Evolutionary conservation across 805 yeast species (phyloP).

Genomic region (Myxozyma vanderwaltii): DNA sequence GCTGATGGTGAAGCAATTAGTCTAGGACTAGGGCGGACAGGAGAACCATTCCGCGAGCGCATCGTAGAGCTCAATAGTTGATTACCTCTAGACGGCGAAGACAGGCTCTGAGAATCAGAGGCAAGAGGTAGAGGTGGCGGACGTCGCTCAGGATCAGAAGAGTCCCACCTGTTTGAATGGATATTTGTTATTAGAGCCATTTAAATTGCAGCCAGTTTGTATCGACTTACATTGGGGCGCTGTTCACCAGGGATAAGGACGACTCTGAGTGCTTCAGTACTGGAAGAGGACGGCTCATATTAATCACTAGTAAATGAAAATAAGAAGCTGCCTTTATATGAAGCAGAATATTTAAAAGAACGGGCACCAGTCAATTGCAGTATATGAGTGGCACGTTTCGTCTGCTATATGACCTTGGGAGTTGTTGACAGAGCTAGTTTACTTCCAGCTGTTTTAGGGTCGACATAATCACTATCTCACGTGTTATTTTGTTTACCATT

Average conservation of each 20-base stretch:
- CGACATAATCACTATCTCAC: too few relatives aligned
- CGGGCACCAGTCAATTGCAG: too few relatives aligned
- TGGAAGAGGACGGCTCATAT: slow-evolving; percentile 1
- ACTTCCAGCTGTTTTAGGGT: too few relatives aligned
- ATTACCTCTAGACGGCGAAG: slow-evolving; percentile 1
- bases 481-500: not conserved
- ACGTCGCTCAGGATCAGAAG: slow-evolving; percentile 46
- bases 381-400: too few relatives aligned
- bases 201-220: not conserved
- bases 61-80: slow-evolving; percentile 6
- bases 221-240: slow-evolving; percentile 22
- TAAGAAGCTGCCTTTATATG: not conserved
- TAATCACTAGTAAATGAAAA: too few relatives aligned
- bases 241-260: slow-evolving; percentile 15
- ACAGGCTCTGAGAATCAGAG: slow-evolving; percentile 45
- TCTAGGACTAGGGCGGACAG: slow-evolving; percentile 10
- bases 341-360: too few relatives aligned
- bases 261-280: slow-evolving; percentile 38
- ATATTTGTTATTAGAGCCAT: not conserved
- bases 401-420: not conserved
- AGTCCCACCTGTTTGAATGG: slow-evolving; percentile 44
- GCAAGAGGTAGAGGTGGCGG: slow-evolving; percentile 49
- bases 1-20: not conserved
- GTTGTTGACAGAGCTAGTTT: not conserved
- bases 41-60: slow-evolving; percentile 10